These are phyloP conservation scores for Hylodesmum podocarpum DNA, from an alignment of 306 rosid genomes.

Conservation along the genomic window DNA sequence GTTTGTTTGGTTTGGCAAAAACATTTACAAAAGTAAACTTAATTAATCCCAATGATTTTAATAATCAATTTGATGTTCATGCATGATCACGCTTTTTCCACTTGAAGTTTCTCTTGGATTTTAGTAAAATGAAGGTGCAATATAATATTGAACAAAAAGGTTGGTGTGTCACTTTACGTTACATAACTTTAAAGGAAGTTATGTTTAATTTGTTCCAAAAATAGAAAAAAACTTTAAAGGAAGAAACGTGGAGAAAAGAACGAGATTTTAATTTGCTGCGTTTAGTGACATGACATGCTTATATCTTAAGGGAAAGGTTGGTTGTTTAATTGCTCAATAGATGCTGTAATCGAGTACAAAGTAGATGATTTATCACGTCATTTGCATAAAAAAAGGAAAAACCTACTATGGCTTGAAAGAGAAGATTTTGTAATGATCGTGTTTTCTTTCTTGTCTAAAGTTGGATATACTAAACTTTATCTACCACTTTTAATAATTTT, in stretches of 20 bases:
- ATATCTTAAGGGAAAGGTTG: background rate
- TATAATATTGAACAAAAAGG: background rate
- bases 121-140: slow-evolving; percentile 1
- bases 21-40: background rate
- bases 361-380: background rate
- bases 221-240: too few relatives aligned
- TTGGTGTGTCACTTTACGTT: slow-evolving; percentile 4
- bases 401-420: too few relatives aligned
- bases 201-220: too few relatives aligned
- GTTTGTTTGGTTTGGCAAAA: background rate
- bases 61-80: background rate
- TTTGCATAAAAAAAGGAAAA: background rate
- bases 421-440: too few relatives aligned
- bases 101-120: background rate
- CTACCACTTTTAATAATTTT: background rate
- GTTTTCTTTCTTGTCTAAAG: too few relatives aligned
- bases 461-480: too few relatives aligned
- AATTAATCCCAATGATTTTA: background rate
- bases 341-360: background rate
- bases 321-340: background rate
- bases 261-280: background rate
- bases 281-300: background rate
- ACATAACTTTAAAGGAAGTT: background rate
- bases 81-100: background rate
- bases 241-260: background rate